Base-by-base conservation (phyloP, 1,139 yeast species). In the Hansenula sp. region DNA sequence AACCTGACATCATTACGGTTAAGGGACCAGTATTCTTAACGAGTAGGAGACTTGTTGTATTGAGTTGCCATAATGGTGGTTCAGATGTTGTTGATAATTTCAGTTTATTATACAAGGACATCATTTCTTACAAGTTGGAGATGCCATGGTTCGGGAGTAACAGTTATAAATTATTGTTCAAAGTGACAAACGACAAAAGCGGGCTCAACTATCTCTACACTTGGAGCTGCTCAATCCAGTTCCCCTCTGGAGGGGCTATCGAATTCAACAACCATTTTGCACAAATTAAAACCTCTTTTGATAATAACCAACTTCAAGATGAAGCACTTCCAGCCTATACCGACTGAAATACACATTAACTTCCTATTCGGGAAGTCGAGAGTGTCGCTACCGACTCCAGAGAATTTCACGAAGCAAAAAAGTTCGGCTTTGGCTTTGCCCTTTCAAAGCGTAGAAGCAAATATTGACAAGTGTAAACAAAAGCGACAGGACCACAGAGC, bases 131-230 rank as follows among this genome's bases (percentile, higher is more conserved):
- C 53, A 62, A 67, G 42, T 51, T 76, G 40, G 66, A 70, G 44
- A 66, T 77, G 17, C 81, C 81, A 1, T 76, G 79, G 80, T 73
- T 76, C 55, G 82, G 82, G 0, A 68, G 79, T 18, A 77, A 76
- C 53, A 72, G 68, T 53, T 75, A 77, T 72, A 67, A 68, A 50
- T 68, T 74, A 40, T 44, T 69, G 37, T 73, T 76, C 52, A 67
- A 58, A 42, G 65, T 72, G 44, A 57, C 66, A 3, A 47, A 60
- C 18, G 54, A 59, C 3, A 64, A 68, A 6, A 67, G 74, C 40
- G 79, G 75, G 39, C 76, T 80, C 32, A 76, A 77, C 12, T 62
- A 61, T 38, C 55, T 67, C 32, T 65, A 69, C 38, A 68, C 66
- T 55, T 73, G 68, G 58, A 55, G 60, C 37, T 74, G 76, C 2